phyloP scores from a whole-genome alignment of 441 rosid species.

The Adansonia grandidieri region DNA sequence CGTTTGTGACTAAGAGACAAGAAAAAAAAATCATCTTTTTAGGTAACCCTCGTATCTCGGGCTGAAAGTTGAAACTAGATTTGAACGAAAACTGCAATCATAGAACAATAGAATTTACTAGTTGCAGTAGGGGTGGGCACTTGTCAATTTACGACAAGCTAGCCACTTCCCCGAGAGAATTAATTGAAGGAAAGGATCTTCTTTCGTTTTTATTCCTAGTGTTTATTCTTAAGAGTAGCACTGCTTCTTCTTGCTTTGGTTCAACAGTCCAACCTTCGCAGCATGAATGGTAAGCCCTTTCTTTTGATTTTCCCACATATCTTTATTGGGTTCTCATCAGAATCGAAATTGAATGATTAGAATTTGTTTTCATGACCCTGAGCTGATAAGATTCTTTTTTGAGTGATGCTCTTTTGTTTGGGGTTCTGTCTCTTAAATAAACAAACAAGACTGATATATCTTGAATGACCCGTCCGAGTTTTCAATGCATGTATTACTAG shows the following conservation, averaged over 20 bases:
- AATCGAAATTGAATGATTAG: neutral
- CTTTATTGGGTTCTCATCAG: neutral
- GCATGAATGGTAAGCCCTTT: neutral
- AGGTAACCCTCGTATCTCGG: neutral
- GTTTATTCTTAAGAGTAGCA: neutral
- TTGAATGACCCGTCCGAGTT: neutral
- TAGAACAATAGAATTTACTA: neutral
- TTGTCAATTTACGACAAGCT: neutral
- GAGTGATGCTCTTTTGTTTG: neutral
- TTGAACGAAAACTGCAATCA: neutral
- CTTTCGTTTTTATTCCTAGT: neutral
- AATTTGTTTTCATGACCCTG: neutral
- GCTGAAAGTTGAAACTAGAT: neutral
- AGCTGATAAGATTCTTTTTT: neutral
- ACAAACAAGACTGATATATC: neutral
- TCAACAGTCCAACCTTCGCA: neutral
- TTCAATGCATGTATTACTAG: neutral
- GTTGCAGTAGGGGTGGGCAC: neutral
- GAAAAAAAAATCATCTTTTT: neutral
- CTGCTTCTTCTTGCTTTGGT: slow-evolving; percentile 10
- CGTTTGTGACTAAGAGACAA: neutral
- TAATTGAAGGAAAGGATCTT: neutral
- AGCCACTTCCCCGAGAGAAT: neutral
- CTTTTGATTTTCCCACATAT: neutral
- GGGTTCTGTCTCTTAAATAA: neutral